Evolutionary conservation across 2,329 filamentous ascomycete genomes (phyloP).

Genomic region (Trichoderma guizhouense): DNA sequence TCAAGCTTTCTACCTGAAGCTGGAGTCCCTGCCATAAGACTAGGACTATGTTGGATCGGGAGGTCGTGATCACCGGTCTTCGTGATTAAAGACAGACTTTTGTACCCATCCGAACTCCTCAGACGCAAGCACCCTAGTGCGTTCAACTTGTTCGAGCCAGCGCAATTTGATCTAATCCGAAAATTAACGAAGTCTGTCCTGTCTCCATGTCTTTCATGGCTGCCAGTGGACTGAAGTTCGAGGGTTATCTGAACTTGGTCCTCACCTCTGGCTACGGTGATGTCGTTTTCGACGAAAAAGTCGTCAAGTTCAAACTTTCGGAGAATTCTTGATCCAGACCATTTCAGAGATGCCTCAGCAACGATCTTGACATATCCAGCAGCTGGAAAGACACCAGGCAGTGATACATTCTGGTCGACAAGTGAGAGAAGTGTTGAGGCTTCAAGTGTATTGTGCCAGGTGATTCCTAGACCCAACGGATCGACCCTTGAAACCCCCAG

Average conservation of each 20-base stretch:
- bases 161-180: not conserved
- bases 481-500: not conserved
- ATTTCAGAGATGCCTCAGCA: not conserved
- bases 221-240: not conserved
- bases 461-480: not conserved
- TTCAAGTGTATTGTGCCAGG: not conserved
- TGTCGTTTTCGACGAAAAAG: not conserved
- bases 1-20: not conserved
- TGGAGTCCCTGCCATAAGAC: not conserved
- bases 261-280: not conserved
- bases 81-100: not conserved
- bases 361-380: not conserved
- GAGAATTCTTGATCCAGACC: not conserved
- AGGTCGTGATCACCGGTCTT: not conserved
- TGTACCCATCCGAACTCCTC: not conserved
- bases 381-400: not conserved
- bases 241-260: not conserved
- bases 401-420: not conserved
- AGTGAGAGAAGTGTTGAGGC: not conserved
- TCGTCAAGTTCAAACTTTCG: not conserved
- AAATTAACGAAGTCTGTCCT: not conserved
- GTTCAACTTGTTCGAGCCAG: not conserved
- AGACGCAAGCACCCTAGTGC: not conserved
- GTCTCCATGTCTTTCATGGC: not conserved
- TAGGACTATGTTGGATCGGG: not conserved